These are phyloP conservation scores for Diophrys sp. DNA, from an alignment of 73 alveolate genomes.

Conservation along the genomic window DNA sequence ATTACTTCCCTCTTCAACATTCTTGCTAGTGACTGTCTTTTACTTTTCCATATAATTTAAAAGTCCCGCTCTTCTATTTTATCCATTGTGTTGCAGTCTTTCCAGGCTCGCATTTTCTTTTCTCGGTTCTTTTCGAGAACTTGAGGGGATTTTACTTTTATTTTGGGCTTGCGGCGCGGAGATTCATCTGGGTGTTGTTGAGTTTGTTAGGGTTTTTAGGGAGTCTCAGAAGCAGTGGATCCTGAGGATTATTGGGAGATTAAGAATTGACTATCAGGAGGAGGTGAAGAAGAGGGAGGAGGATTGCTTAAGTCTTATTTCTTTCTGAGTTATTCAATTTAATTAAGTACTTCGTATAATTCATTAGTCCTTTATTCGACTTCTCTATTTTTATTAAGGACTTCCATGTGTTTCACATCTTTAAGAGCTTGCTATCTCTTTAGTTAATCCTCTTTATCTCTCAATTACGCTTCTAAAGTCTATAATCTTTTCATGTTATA, in stretches of 20 bases:
- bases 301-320: background rate
- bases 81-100: background rate
- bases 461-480: background rate
- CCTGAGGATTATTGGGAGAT: background rate
- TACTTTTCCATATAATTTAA: too few species aligned
- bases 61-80: background rate
- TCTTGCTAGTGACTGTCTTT: too few species aligned
- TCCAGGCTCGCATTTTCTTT: background rate
- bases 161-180: background rate
- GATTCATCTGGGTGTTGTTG: background rate
- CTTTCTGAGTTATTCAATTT: background rate
- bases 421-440: background rate
- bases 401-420: background rate
- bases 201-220: background rate
- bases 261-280: background rate
- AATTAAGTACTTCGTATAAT: background rate
- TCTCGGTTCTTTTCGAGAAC: background rate
- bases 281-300: background rate
- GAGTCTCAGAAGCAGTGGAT: background rate
- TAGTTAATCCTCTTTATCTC: background rate
- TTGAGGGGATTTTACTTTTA: background rate
- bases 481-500: background rate
- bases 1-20: too few species aligned
- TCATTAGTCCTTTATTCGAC: background rate
- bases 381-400: too few species aligned